These are phyloP conservation scores for Aspergillaceae sp. DNA, from an alignment of 2,329 filamentous ascomycete species.

Conservation along the genomic window DNA sequence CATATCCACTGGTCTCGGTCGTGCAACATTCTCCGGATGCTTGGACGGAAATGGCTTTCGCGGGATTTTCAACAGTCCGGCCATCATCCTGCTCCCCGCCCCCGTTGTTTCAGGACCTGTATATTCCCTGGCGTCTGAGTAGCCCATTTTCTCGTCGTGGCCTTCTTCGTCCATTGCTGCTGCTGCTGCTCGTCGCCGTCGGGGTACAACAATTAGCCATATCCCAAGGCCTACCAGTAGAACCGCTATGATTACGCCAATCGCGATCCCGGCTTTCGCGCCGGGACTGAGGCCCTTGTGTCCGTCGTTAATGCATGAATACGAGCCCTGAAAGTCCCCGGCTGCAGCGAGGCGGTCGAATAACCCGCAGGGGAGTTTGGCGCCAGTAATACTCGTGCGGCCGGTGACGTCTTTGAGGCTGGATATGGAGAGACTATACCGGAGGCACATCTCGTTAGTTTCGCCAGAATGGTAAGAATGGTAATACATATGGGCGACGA, in stretches of 20 bases:
- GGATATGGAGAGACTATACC: slow-evolving; percentile 13
- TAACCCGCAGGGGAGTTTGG: slow-evolving; percentile 15
- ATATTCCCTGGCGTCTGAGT: too few species aligned
- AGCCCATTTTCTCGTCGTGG: background rate
- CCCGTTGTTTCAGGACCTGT: too few species aligned
- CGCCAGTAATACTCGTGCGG: slow-evolving; percentile 12
- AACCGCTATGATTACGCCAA: slow-evolving; percentile 34
- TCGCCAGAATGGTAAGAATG: background rate
- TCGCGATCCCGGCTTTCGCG: slow-evolving; percentile 23
- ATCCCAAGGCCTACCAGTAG: slow-evolving; percentile 8
- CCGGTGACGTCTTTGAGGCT: slow-evolving; percentile 17
- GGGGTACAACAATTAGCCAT: slow-evolving; percentile 13
- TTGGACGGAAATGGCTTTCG: slow-evolving; percentile 10
- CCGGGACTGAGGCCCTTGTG: slow-evolving; percentile 13
- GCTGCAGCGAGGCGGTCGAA: slow-evolving; percentile 10
- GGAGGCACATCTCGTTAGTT: background rate
- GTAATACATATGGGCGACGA: background rate
- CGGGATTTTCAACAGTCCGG: background rate
- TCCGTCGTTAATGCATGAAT: slow-evolving; percentile 11
- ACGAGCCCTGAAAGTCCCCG: slow-evolving; percentile 10
- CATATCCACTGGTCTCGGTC: slow-evolving; percentile 5
- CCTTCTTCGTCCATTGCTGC: background rate
- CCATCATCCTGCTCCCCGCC: background rate
- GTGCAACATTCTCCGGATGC: background rate
- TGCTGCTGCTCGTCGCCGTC: slow-evolving; percentile 2